Percentiles rank a stretch among this genome's conserved stretches.
Conservation (phyloP, 345 rosid species). For the Ricinus communis region DNA sequence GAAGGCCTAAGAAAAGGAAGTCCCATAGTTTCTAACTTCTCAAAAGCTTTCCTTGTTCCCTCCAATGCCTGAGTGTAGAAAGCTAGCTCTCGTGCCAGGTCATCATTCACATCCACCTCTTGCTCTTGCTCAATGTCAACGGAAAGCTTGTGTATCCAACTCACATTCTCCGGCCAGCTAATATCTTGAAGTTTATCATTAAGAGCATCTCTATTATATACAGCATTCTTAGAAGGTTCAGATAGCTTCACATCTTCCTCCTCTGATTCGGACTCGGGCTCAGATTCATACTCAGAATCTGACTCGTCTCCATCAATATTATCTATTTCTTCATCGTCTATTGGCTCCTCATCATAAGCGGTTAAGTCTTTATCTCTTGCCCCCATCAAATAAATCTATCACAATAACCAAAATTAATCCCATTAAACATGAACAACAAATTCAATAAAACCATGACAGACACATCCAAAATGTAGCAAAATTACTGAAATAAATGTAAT, state of each 20-base stretch:
- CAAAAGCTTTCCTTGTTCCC: slow-evolving; percentile 67
- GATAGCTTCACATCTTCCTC: slow-evolving; percentile 53
- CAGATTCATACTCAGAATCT: slow-evolving; percentile 47
- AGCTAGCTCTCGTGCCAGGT: slow-evolving; percentile 65
- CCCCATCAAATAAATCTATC: slow-evolving; percentile 13
- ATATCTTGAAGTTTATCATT: slow-evolving; percentile 78
- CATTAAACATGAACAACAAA: neutral
- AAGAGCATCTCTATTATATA: slow-evolving; percentile 61
- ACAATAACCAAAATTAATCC: neutral
- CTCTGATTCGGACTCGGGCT: slow-evolving; percentile 56
- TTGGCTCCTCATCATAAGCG: slow-evolving; percentile 30
- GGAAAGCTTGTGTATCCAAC: slow-evolving; percentile 71
- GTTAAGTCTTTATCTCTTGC: neutral
- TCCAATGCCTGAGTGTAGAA: slow-evolving; percentile 80
- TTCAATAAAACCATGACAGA: neutral
- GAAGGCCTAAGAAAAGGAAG: slow-evolving; percentile 73
- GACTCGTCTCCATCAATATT: slow-evolving; percentile 42
- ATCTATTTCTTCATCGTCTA: slow-evolving; percentile 43
- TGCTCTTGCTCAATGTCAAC: slow-evolving; percentile 60
- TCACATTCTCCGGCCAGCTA: slow-evolving; percentile 66
- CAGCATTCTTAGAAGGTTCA: slow-evolving; percentile 58
- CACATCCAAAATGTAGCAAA: neutral
- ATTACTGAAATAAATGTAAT: neutral
- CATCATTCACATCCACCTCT: slow-evolving; percentile 87
- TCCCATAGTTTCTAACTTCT: slow-evolving; percentile 54